Evolutionary conservation across 495 filamentous ascomycete genomes (phyloP), one percentile per base, ranked within the genome.

Genomic region (Pseudomonodictys pantanalensis): DNA sequence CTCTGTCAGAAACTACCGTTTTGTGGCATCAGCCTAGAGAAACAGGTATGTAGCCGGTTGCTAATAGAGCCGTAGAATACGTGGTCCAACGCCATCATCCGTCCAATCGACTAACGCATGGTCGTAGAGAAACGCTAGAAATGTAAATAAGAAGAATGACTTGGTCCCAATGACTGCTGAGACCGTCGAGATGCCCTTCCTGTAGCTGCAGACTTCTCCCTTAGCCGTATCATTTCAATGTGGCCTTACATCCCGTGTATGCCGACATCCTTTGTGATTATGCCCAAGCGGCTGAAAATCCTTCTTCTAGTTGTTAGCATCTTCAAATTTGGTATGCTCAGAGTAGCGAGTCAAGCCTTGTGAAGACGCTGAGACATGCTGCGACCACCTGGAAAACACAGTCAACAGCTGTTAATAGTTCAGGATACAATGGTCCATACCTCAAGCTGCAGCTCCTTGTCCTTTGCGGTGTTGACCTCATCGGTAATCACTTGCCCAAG

Each of bases 361-460:
- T 97, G 72, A 96, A 97, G 67, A 97, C 92, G 77, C 87, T 96
- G 73, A 97, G 79, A 75, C 92, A 96, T 58, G 92, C 92, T 45
- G 92, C 91, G 49, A 97, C 89, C 67, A 97, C 82, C 87, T 88
- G 68, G 42, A 11, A 28, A 51, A 39, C 18, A 56, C 12, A 8
- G 4, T 49, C 45, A 42, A 60, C 32, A 62, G 51, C 52, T 56
- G 30, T 17, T 35, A n/a, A n/a, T n/a, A 56, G 17, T 22, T 23
- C 29, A 11, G 17, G 48, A 15, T 47, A 12, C 22, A 1, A n/a
- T n/a, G 12, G n/a, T 2, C 46, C 24, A 61, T 79, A 85, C 93
- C 83, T 98, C 93, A 66, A 98, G 77, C 68, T 98, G 93, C 61
- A 98, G 79, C 68, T 98, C 93, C 73, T 87, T 93, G 53, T 97